phyloP scores from a whole-genome alignment of 2,329 filamentous ascomycete species.

The Chaetomiaceae sp. region DNA sequence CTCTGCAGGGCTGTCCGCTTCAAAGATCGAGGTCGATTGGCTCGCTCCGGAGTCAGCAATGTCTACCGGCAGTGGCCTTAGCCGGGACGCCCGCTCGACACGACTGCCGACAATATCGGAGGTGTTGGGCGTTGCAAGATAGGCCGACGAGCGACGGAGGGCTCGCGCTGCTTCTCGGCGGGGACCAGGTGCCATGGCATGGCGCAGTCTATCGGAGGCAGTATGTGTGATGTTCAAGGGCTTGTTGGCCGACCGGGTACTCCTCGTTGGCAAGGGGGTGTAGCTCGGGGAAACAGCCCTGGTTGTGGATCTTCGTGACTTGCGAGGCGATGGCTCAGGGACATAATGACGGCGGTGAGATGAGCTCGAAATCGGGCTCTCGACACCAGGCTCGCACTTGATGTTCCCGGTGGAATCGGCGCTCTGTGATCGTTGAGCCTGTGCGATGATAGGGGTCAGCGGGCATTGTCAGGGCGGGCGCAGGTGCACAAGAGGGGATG shows the following conservation, averaged over 20 bases:
- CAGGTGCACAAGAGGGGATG: neutral
- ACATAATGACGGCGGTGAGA: conserved; percentile 23
- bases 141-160: conserved; percentile 28
- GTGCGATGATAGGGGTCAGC: neutral
- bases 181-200: conserved; percentile 29
- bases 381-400: conserved; percentile 29
- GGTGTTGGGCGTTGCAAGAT: conserved; percentile 53
- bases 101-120: conserved; percentile 37
- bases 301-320: conserved; percentile 29
- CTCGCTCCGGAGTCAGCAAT: conserved; percentile 39
- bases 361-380: conserved; percentile 28
- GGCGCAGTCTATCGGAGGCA: conserved; percentile 36
- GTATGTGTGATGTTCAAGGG: conserved; percentile 27
- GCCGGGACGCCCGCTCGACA: conserved; percentile 33
- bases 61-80: conserved; percentile 38
- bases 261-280: conserved; percentile 26
- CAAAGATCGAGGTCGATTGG: conserved; percentile 36
- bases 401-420: conserved; percentile 19
- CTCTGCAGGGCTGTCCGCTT: conserved; percentile 45
- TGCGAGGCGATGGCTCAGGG: conserved; percentile 27
- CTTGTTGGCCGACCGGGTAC: conserved; percentile 28
- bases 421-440: conserved; percentile 20
- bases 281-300: conserved; percentile 31
- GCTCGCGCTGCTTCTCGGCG: conserved; percentile 27
- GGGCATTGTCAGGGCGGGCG: too few relatives aligned